A percentile compares a stretch with the other conserved stretches of the same genome.
Conservation (phyloP, 495 filamentous ascomycete species). For the Aspergillus heteromorphus region DNA sequence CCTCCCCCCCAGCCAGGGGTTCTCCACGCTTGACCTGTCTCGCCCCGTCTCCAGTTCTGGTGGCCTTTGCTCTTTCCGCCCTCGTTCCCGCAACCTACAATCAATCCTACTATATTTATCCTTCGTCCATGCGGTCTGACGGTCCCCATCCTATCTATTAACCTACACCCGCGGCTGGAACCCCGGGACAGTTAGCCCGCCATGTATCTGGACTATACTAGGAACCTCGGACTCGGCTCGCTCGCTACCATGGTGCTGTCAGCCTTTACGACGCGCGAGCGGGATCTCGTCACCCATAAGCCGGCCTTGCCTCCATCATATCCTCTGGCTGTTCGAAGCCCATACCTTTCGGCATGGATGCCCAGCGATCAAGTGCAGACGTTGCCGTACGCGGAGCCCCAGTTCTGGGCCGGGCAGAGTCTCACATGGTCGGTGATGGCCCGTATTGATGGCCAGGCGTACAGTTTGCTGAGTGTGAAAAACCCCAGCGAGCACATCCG, state of each 20-base stretch:
- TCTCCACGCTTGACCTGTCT: neutral
- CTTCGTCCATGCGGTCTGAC: neutral
- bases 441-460: slow-evolving; percentile 41
- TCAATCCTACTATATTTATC: neutral
- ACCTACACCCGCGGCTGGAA: neutral
- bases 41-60: no score
- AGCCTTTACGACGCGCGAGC: slow-evolving; percentile 8
- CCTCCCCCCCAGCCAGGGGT: neutral
- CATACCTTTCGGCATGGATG: slow-evolving; percentile 33
- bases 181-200: neutral
- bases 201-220: slow-evolving; percentile 25
- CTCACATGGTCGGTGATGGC: slow-evolving; percentile 46
- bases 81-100: neutral
- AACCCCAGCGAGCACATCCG: slow-evolving; percentile 20
- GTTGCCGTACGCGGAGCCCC: slow-evolving; percentile 36
- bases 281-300: slow-evolving; percentile 13
- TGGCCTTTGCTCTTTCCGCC: neutral
- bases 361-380: slow-evolving; percentile 17
- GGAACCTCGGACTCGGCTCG: slow-evolving; percentile 18
- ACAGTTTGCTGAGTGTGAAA: slow-evolving; percentile 44
- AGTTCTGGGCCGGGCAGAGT: slow-evolving; percentile 48
- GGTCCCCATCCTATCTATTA: neutral
- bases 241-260: slow-evolving; percentile 22
- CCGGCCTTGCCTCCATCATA: slow-evolving; percentile 41
- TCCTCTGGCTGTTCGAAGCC: slow-evolving; percentile 44